A percentile compares a stretch with the other conserved stretches of the same genome.
These are phyloP conservation scores for Grosmannia huntii DNA, from an alignment of 2,329 filamentous ascomycete species.

Conservation along the genomic window DNA sequence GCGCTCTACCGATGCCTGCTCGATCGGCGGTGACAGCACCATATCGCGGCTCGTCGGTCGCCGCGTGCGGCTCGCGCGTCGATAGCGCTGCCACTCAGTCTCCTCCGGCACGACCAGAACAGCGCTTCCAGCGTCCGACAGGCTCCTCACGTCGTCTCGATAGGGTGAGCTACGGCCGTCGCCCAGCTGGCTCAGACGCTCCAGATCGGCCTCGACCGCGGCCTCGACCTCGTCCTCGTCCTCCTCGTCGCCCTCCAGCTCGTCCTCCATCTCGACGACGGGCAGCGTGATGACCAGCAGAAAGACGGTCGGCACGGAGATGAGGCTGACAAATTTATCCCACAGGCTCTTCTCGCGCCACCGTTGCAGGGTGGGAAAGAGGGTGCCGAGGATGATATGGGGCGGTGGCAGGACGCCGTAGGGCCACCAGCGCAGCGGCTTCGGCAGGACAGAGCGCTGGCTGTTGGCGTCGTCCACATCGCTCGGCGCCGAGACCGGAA, in stretches of 20 bases:
- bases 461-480: constrained; percentile 23
- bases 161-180: background rate
- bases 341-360: constrained; percentile 76
- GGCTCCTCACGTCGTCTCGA: background rate
- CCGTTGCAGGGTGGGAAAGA: constrained; percentile 77
- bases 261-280: constrained; percentile 63
- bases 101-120: constrained; percentile 23
- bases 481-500: constrained; percentile 19
- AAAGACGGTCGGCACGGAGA: constrained; percentile 84
- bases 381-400: constrained; percentile 53
- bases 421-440: constrained; percentile 66
- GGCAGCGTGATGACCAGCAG: constrained; percentile 81
- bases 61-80: constrained; percentile 14
- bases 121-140: constrained; percentile 9
- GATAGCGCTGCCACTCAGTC: constrained; percentile 47
- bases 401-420: constrained; percentile 61
- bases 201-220: background rate
- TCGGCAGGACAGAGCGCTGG: constrained; percentile 20
- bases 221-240: constrained; percentile 26
- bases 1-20: background rate
- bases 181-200: too few relatives aligned
- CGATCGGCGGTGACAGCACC: background rate
- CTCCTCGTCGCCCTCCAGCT: constrained; percentile 38
- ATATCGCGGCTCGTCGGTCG: background rate
- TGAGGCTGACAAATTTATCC: constrained; percentile 68